Evolutionary conservation across 768 basidiomycete species (phyloP).

Genomic region (Leccinum uliginosum): DNA sequence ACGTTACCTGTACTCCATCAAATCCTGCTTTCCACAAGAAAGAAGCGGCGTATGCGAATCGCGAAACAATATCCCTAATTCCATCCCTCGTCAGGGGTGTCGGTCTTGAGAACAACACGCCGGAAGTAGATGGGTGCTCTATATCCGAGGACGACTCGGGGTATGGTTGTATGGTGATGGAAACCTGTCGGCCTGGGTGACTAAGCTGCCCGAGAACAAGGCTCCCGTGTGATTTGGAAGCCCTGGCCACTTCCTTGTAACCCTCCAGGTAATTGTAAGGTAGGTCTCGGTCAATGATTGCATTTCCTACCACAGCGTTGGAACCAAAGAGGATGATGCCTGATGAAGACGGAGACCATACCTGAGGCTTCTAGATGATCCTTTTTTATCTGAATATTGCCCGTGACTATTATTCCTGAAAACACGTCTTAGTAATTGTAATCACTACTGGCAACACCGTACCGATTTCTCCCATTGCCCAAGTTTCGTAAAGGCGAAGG

Average conservation of each 20-base stretch:
- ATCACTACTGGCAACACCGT: not conserved
- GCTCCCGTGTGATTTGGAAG: conserved; percentile 29
- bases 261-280: conserved; percentile 21
- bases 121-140: conserved; percentile 31
- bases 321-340: not conserved
- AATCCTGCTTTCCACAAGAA: conserved; percentile 58
- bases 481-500: conserved; percentile 31
- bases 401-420: conserved; percentile 31
- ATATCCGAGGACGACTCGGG: conserved; percentile 33
- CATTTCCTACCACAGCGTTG: conserved; percentile 21
- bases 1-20: conserved; percentile 53
- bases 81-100: conserved; percentile 42
- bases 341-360: conserved; percentile 1
- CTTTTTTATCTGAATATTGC: conserved; percentile 33
- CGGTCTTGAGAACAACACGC: conserved; percentile 29
- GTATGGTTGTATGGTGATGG: conserved; percentile 33
- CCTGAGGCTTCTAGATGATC: conserved; percentile 33
- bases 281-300: conserved; percentile 30
- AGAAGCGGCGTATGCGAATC: conserved; percentile 51
- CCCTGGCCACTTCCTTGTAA: conserved; percentile 24
- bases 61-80: conserved; percentile 45
- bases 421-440: conserved; percentile 2
- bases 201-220: conserved; percentile 31
- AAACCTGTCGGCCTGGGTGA: conserved; percentile 33
- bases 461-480: conserved; percentile 32